Conservation (phyloP, 805 yeast genomes). For the Spathaspora hagerdaliae region DNA sequence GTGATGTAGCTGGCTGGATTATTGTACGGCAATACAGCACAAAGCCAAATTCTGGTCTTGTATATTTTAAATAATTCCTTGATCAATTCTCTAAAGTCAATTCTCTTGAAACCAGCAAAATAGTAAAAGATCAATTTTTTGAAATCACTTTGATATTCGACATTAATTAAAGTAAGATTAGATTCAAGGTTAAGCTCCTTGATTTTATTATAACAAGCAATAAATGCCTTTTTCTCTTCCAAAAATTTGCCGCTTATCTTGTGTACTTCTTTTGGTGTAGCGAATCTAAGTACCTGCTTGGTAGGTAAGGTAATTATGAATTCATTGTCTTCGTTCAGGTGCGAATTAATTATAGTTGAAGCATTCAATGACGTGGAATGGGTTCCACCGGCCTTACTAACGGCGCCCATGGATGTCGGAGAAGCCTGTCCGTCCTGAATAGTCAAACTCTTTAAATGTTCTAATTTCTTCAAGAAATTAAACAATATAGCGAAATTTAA, state of each 20-base stretch:
- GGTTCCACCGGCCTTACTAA: conserved; percentile 28
- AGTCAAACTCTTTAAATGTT: conserved; percentile 55
- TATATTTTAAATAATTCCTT: conserved; percentile 43
- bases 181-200: conserved; percentile 45
- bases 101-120: conserved; percentile 43
- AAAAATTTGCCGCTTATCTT: conserved; percentile 60
- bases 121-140: conserved; percentile 44
- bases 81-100: conserved; percentile 41
- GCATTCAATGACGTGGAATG: conserved; percentile 37
- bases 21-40: conserved; percentile 43
- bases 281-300: conserved; percentile 73
- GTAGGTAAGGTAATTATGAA: conserved; percentile 66
- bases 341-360: conserved; percentile 31
- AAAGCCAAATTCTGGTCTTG: conserved; percentile 45
- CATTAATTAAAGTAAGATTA: conserved; percentile 39
- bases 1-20: conserved; percentile 27
- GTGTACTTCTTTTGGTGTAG: conserved; percentile 65
- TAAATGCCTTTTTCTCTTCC: conserved; percentile 69
- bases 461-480: conserved; percentile 69
- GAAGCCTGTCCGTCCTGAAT: conserved; percentile 22
- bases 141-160: conserved; percentile 43
- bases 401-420: conserved; percentile 2
- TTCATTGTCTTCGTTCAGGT: conserved; percentile 52
- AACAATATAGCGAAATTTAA: conserved; percentile 66
- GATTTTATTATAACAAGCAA: conserved; percentile 52